Conservation (phyloP, 208 protist species). For the Leptomonas pyrrhocoris region DNA sequence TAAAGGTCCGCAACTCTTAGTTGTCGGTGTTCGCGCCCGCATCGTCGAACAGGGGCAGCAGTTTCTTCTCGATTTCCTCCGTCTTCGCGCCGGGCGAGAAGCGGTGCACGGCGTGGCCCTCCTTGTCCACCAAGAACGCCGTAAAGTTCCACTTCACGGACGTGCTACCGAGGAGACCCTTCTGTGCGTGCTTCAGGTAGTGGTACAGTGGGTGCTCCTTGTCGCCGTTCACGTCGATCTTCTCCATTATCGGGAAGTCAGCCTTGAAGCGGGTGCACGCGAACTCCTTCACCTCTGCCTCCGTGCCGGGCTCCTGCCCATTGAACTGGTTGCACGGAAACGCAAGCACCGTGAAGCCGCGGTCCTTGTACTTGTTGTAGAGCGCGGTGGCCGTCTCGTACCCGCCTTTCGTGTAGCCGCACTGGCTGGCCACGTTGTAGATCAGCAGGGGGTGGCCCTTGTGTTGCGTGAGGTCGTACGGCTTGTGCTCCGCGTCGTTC, state of each 20-base stretch:
- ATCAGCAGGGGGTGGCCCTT: conserved; percentile 90
- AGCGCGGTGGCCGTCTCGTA: conserved; percentile 79
- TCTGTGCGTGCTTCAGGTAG: conserved; percentile 74
- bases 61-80: conserved; percentile 64
- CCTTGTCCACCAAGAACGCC: conserved; percentile 85
- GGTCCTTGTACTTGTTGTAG: conserved; percentile 88
- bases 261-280: conserved; percentile 56
- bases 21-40: too few species aligned
- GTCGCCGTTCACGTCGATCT: conserved; percentile 89
- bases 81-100: conserved; percentile 69
- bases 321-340: conserved; percentile 94
- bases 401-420: conserved; percentile 83
- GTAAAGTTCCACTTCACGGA: conserved; percentile 95
- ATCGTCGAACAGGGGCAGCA: conserved; percentile 62
- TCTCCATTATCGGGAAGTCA: conserved; percentile 87
- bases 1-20: too few species aligned
- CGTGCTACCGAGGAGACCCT: conserved; percentile 63
- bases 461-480: conserved; percentile 84
- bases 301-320: conserved; percentile 78
- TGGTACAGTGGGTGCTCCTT: conserved; percentile 77
- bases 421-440: conserved; percentile 93
- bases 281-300: conserved; percentile 77
- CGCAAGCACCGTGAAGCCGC: conserved; percentile 87
- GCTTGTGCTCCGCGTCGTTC: conserved; percentile 61
- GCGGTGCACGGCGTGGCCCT: conserved; percentile 65